Base-by-base conservation (phyloP, 2,329 filamentous ascomycete genomes). In the Tolypocladium endophyticum region DNA sequence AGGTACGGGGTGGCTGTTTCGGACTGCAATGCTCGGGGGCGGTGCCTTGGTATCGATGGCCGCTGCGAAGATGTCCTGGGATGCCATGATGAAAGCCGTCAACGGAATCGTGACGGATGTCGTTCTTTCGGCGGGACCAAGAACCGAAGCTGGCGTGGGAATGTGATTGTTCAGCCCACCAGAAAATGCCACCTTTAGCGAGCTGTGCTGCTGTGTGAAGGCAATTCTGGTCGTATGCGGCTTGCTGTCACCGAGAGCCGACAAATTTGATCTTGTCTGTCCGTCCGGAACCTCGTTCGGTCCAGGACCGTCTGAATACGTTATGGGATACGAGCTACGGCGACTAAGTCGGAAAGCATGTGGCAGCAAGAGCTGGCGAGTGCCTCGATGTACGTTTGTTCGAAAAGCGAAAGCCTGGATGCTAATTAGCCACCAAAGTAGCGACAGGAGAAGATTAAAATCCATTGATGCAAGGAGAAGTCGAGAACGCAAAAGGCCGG, bases 1-100 rank as follows among this genome's bases (percentile, higher is more conserved):
- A 47, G 80, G 73, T 33, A 83, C 82, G 0, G 86, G 86, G 63
- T 88, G 86, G 63, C 87, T 82, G 25, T 74, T 65, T 35, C 77
- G 76, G 47, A 73, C 71, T 11, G 68, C 58, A 56, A 88, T 80
- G 36, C 74, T 71, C 0, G 76, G 67, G 1, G 80, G 78, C 4
- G 84, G 83, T 14, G 79, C 70, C 61, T 73, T 76, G 1, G 78
- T 82, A 23, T 76, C 78, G 57, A 88, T 79, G 35, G 85, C 81
- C 14, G 70, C 68, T 9, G 75, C 74, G 64, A 87, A 87, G 58
- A 87, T 84, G 65, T 87, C 70, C 16, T 68, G 61, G 16, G 69
- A 67, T 28, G 69, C 64, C 68, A 71, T 72, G 33, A 28, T 67
- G 41, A 38, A 23, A n/a, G 11, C 18, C 9, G 45, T 57, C 41